These are phyloP conservation scores for Pilatotrama ljubarskyi DNA, from an alignment of 768 basidiomycete genomes.

Conservation along the genomic window DNA sequence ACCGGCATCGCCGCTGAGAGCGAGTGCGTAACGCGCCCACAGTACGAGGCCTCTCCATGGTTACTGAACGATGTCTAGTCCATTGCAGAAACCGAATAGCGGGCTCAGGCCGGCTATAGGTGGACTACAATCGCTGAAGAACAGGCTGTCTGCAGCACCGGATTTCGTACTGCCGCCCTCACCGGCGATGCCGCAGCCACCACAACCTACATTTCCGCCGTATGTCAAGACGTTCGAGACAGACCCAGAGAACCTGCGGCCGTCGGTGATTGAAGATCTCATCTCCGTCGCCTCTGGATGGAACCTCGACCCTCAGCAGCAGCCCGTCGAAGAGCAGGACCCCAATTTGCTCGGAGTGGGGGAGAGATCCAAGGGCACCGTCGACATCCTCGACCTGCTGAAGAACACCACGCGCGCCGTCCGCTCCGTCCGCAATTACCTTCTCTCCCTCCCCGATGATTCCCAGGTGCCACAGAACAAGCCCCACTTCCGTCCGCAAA, in stretches of 20 bases:
- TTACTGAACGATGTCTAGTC: slow-evolving; percentile 29
- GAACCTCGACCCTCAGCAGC: slow-evolving; percentile 42
- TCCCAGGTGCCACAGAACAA: slow-evolving; percentile 39
- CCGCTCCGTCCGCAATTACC: slow-evolving; percentile 80
- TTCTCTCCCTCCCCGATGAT: slow-evolving; percentile 80
- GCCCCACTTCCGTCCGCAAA: slow-evolving; percentile 54
- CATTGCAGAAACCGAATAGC: slow-evolving; percentile 50
- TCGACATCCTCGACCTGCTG: slow-evolving; percentile 70
- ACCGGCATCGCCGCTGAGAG: slow-evolving; percentile 72
- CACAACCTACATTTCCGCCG: slow-evolving; percentile 48
- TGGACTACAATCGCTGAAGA: slow-evolving; percentile 40
- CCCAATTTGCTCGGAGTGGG: slow-evolving; percentile 27
- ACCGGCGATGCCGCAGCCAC: slow-evolving; percentile 52
- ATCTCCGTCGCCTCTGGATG: slow-evolving; percentile 62
- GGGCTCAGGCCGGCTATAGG: slow-evolving; percentile 80
- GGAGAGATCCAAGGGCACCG: slow-evolving; percentile 21
- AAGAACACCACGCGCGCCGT: slow-evolving; percentile 81
- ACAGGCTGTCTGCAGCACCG: slow-evolving; percentile 43
- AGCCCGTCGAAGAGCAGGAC: slow-evolving; percentile 12
- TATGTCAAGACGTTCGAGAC: slow-evolving; percentile 67
- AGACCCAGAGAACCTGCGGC: slow-evolving; percentile 76
- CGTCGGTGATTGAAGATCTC: slow-evolving; percentile 77
- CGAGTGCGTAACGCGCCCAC: slow-evolving; percentile 52
- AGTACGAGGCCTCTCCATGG: neutral
- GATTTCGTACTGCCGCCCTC: slow-evolving; percentile 72